A percentile compares a stretch with the other conserved stretches of the same genome.
These are phyloP conservation scores for Pyrenophora teres DNA, from an alignment of 2,329 filamentous ascomycete species.

Conservation along the genomic window DNA sequence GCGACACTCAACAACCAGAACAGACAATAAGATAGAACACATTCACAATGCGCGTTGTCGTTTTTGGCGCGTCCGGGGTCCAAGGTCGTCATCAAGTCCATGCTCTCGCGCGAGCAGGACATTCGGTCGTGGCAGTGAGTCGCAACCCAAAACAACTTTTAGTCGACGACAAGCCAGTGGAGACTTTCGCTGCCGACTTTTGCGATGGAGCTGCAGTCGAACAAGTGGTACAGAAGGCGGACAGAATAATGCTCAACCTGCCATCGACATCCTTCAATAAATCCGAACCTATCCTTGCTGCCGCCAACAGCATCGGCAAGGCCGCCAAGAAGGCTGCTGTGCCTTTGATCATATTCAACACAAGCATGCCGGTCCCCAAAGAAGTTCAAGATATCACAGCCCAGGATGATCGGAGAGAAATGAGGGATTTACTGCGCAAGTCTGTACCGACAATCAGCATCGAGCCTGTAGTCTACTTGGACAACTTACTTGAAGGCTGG, in stretches of 20 bases:
- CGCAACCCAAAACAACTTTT: slow-evolving; percentile 28
- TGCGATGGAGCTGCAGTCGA: slow-evolving; percentile 18
- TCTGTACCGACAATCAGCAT: slow-evolving; percentile 42
- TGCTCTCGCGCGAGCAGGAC: slow-evolving; percentile 27
- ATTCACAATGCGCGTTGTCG: slow-evolving; percentile 29
- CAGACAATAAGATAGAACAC: background rate
- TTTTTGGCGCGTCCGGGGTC: slow-evolving; percentile 39
- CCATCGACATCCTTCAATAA: slow-evolving; percentile 38
- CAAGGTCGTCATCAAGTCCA: slow-evolving; percentile 39
- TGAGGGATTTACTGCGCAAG: slow-evolving; percentile 40
- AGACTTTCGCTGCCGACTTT: slow-evolving; percentile 31
- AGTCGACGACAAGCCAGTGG: slow-evolving; percentile 20
- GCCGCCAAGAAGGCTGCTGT: slow-evolving; percentile 25
- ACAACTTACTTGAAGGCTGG: slow-evolving; percentile 50
- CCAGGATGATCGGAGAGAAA: slow-evolving; percentile 38
- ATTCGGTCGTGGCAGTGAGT: slow-evolving; percentile 34
- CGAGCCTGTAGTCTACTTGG: slow-evolving; percentile 48
- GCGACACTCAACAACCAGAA: no score
- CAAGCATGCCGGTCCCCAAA: slow-evolving; percentile 35
- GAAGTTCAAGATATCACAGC: slow-evolving; percentile 31
- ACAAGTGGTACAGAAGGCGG: slow-evolving; percentile 21
- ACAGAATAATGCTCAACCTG: slow-evolving; percentile 35
- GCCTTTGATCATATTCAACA: slow-evolving; percentile 35
- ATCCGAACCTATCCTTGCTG: slow-evolving; percentile 30
- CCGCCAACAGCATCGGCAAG: slow-evolving; percentile 23